Evolutionary conservation across 2,329 filamentous ascomycete genomes (phyloP).

Genomic region (Colletotrichum sp.): DNA sequence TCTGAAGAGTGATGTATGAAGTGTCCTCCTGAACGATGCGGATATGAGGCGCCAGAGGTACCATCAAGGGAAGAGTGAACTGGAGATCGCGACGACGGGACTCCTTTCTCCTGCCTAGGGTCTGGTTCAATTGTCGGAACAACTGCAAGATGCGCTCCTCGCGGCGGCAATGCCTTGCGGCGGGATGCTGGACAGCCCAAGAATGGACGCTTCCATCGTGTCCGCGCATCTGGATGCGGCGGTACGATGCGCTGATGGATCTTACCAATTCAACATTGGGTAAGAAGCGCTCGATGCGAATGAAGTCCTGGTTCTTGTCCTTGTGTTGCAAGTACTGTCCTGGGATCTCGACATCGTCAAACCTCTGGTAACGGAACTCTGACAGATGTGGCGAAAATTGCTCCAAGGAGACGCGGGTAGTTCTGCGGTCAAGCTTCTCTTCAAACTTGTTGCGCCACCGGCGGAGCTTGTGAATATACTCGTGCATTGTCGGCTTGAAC

Average conservation of each 20-base stretch:
- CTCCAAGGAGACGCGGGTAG: constrained; percentile 77
- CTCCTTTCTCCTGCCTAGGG: constrained; percentile 91
- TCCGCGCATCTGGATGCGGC: constrained; percentile 92
- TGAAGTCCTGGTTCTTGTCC: constrained; percentile 99
- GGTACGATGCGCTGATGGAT: constrained; percentile 88
- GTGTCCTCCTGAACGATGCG: constrained; percentile 95
- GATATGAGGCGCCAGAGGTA: constrained; percentile 93
- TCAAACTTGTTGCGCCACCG: constrained; percentile 98
- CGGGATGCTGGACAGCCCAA: constrained; percentile 96
- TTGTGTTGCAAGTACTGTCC: constrained; percentile 97
- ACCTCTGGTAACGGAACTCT: constrained; percentile 97
- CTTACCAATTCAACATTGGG: constrained; percentile 93
- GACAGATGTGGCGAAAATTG: constrained; percentile 88
- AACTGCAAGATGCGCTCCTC: constrained; percentile 96
- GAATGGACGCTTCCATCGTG: constrained; percentile 97
- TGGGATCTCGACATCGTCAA: constrained; percentile 97
- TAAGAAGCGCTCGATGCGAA: constrained; percentile 95
- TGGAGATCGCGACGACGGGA: constrained; percentile 91
- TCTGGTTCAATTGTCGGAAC: constrained; percentile 96
- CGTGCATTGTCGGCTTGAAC: constrained; percentile 95
- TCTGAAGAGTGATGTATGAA: constrained; percentile 92
- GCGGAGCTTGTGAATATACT: constrained; percentile 96
- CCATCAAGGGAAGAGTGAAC: constrained; percentile 95
- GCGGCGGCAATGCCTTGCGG: constrained; percentile 86
- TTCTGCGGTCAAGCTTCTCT: constrained; percentile 90